A percentile compares a stretch with the other conserved stretches of the same genome.
These are phyloP conservation scores for Ceratocystis albifundus DNA, from an alignment of 2,329 filamentous ascomycete species.

Conservation along the genomic window DNA sequence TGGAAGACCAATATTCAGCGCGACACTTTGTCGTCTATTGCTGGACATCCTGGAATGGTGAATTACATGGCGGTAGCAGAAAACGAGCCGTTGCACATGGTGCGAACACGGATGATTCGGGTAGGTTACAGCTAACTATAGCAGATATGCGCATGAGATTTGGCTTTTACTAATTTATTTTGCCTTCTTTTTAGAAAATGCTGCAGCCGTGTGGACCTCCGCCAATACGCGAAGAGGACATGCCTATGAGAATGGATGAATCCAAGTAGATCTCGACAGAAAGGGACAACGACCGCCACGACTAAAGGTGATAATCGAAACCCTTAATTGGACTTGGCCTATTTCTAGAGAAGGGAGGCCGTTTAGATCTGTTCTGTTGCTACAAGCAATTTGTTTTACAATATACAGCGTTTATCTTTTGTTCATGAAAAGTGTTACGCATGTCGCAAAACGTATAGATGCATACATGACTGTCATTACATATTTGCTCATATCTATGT, in stretches of 20 bases:
- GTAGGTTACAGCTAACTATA: constrained; percentile 31
- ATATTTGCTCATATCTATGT: background rate
- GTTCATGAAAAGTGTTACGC: too few species aligned
- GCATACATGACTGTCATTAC: too few species aligned
- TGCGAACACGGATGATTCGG: constrained; percentile 69
- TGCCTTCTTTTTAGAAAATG: constrained; percentile 47
- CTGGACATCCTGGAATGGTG: constrained; percentile 79
- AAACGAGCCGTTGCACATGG: constrained; percentile 71
- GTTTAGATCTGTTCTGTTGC: too few species aligned
- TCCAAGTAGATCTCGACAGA: constrained; percentile 12
- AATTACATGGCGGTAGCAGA: constrained; percentile 83
- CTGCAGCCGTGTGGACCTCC: constrained; percentile 49
- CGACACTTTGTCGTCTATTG: constrained; percentile 79
- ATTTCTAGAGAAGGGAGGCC: too few species aligned
- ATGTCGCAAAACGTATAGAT: too few species aligned
- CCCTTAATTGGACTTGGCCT: too few species aligned
- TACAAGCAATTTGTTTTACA: too few species aligned
- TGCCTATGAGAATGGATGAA: constrained; percentile 22
- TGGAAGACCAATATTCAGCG: constrained; percentile 93
- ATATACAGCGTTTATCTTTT: too few species aligned
- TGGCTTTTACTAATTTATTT: too few species aligned
- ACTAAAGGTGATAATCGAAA: too few species aligned
- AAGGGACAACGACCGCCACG: background rate
- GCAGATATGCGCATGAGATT: too few species aligned
- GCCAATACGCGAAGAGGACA: constrained; percentile 43